phyloP scores from a whole-genome alignment of 2,329 filamentous ascomycete genomes.

The Ceratocystis lukuohia region DNA sequence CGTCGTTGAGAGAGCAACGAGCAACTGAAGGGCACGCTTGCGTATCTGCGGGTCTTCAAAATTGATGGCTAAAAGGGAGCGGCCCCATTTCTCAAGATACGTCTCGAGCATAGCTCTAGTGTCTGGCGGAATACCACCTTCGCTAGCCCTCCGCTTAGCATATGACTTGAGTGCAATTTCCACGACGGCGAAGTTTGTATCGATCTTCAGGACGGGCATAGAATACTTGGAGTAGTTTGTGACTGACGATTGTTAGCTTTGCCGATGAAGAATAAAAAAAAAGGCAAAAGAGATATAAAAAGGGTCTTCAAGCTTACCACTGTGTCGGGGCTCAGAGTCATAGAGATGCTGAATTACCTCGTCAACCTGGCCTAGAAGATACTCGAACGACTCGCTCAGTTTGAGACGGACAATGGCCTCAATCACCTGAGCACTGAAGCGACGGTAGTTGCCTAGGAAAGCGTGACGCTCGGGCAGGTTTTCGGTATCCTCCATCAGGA shows the following conservation, averaged over 20 bases:
- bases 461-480: constrained; percentile 87
- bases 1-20: constrained; percentile 72
- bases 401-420: constrained; percentile 74
- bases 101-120: constrained; percentile 30
- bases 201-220: constrained; percentile 60
- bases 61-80: constrained; percentile 52
- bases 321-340: constrained; percentile 52
- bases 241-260: constrained; percentile 26
- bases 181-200: constrained; percentile 80
- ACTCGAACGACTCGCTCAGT: constrained; percentile 69
- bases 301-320: constrained; percentile 35
- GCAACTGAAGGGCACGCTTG: constrained; percentile 66
- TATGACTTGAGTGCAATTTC: constrained; percentile 83
- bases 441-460: constrained; percentile 87
- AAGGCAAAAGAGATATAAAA: background rate
- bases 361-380: constrained; percentile 73
- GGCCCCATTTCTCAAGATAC: constrained; percentile 59
- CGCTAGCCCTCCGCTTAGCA: constrained; percentile 51
- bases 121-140: constrained; percentile 8
- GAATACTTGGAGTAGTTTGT: constrained; percentile 55
- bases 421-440: constrained; percentile 78
- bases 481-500: constrained; percentile 86
- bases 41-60: constrained; percentile 77
- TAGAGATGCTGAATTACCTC: constrained; percentile 63
- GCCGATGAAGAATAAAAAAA: background rate